Evolutionary conservation across 1,284 basidiomycete species (phyloP), one percentile per base, ranked within the genome.

Genomic region (Volvariella surrecta): DNA sequence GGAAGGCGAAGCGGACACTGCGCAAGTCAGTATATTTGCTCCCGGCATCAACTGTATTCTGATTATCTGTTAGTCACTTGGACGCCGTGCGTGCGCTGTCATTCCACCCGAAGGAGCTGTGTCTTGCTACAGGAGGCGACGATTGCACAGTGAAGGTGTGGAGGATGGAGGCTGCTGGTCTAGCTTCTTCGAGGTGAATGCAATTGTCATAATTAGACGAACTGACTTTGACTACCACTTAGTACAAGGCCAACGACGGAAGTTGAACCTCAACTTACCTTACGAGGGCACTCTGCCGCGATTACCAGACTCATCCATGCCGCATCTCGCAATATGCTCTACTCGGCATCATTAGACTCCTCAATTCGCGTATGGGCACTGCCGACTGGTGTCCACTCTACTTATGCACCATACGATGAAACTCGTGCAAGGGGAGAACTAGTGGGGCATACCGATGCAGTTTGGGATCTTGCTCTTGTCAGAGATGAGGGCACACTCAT

Each of bases 111-210:
- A 82, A 70, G 22, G 87, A 91, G 51, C 65, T 91, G 40, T 81
- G 84, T 48, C 68, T 98, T 35, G 91, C 89, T 8, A 92, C 89
- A 34, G 95, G 88, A 31, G 89, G 91, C 32, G 94, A 97, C 61
- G 96, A 99, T 60, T 89, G 80, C 60, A 95, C 92, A 10, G 84
- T 99, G 52, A 99, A 98, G 65, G 80, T 97, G 49, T 99, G 95
- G 95, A 74, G 87, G 49, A 76, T 92, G 68, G 87, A 90, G 52
- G 74, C 82, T 18, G 65, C 75, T 28, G 71, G 75, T 52, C 66
- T 90, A 45, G 74, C 83, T 15, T 82, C 85, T 37, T 78, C 82
- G 48, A 70, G 69, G 84, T 88, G 66, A 56, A 82, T 76, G 46
- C 46, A 22, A 39, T 44, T 45, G 48, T 40, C 30, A 46, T 49